Evolutionary conservation across 1,139 yeast genomes (phyloP).

Genomic region (Geotrichum histeridarum): DNA sequence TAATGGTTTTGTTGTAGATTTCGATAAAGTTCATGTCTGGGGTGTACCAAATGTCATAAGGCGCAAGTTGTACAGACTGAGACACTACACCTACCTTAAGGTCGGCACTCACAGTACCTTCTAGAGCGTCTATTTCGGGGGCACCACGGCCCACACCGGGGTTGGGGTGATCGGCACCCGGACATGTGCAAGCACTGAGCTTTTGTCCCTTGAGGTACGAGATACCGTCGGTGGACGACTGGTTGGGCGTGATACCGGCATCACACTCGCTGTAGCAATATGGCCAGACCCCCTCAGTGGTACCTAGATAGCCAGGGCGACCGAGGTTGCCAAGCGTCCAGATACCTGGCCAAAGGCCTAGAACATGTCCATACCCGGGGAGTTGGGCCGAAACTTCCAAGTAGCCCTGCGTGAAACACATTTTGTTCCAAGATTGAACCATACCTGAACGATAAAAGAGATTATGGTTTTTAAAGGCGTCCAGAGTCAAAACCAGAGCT

Average conservation of each 20-base stretch:
- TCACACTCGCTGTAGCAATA: conserved; percentile 78
- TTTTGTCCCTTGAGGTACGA: conserved; percentile 75
- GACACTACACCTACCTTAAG: conserved; percentile 56
- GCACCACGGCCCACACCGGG: conserved; percentile 81
- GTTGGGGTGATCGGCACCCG: conserved; percentile 74
- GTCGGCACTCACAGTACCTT: conserved; percentile 56
- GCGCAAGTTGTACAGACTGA: conserved; percentile 80
- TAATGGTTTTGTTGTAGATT: conserved; percentile 54
- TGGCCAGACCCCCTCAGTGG: conserved; percentile 88
- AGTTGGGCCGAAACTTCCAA: conserved; percentile 64
- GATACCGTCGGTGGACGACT: conserved; percentile 75
- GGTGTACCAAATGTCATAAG: conserved; percentile 78
- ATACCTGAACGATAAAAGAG: conserved; percentile 76
- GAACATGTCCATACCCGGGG: conserved; percentile 63
- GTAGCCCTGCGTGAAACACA: conserved; percentile 74
- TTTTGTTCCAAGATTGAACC: conserved; percentile 79
- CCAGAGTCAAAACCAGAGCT: conserved; percentile 59
- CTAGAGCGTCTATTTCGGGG: conserved; percentile 81
- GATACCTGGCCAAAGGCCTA: conserved; percentile 86
- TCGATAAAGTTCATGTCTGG: conserved; percentile 73
- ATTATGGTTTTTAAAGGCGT: conserved; percentile 66
- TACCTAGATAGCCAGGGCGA: conserved; percentile 73
- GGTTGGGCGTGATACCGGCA: conserved; percentile 87
- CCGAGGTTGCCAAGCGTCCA: conserved; percentile 88
- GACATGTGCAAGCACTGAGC: conserved; percentile 63